These are phyloP conservation scores for Moricandia moricandioides DNA, from an alignment of 345 rosid genomes.

Conservation along the genomic window DNA sequence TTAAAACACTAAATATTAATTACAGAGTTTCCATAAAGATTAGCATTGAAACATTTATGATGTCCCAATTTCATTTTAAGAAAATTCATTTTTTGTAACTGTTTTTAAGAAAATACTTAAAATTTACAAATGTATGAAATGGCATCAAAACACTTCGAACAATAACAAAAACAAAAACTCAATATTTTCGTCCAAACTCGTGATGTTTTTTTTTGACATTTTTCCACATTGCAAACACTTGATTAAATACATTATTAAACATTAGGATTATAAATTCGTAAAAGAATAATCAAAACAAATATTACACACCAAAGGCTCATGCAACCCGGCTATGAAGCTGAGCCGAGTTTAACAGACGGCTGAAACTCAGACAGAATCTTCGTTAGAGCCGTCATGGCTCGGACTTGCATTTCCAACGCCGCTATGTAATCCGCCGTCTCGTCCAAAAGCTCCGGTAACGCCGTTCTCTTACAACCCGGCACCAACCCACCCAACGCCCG, in stretches of 20 bases:
- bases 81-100: too few species aligned
- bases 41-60: neutral
- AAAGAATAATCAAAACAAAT: conserved; percentile 18
- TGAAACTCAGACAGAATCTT: conserved; percentile 38
- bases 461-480: conserved; percentile 93
- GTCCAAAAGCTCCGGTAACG: conserved; percentile 79
- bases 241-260: conserved; percentile 15
- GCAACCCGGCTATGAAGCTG: conserved; percentile 16
- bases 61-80: neutral
- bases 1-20: neutral
- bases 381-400: conserved; percentile 77
- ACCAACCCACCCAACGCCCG: conserved; percentile 75
- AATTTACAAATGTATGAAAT: neutral
- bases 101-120: neutral
- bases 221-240: conserved; percentile 18
- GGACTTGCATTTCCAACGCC: conserved; percentile 94
- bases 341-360: conserved; percentile 19
- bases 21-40: too few species aligned
- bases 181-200: neutral
- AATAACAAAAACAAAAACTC: neutral
- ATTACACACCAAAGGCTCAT: conserved; percentile 22
- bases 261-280: conserved; percentile 6
- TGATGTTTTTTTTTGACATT: conserved; percentile 12
- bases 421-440: conserved; percentile 92
- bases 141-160: neutral